phyloP scores from a whole-genome alignment of 2,329 filamentous ascomycete genomes.

The Calonectria honghensis region DNA sequence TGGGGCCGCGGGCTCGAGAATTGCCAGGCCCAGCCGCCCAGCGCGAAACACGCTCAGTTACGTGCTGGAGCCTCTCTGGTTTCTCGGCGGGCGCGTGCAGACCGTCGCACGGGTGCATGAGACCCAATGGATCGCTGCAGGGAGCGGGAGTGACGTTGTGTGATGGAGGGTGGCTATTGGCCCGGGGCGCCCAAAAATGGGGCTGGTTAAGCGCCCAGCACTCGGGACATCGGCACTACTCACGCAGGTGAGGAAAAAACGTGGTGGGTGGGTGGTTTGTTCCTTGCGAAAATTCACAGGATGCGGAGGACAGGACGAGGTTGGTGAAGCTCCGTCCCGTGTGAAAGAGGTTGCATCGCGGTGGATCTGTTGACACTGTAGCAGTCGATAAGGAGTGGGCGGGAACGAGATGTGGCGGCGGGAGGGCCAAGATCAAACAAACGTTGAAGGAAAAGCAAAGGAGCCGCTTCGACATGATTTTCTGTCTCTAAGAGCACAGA shows the following conservation, averaged over 20 bases:
- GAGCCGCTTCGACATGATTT: constrained; percentile 9
- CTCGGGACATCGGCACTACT: constrained; percentile 6
- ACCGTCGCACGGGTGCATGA: constrained; percentile 24
- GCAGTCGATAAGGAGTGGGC: constrained; percentile 21
- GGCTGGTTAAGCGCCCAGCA: constrained; percentile 34
- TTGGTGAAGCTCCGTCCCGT: constrained; percentile 17
- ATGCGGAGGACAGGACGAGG: constrained; percentile 25
- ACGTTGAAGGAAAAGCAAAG: constrained; percentile 2
- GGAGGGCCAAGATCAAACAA: constrained; percentile 19
- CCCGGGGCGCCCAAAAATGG: not conserved
- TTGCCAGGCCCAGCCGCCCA: constrained; percentile 28
- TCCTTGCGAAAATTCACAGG: constrained; percentile 6
- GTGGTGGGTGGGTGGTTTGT: constrained; percentile 35
- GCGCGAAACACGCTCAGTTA: constrained; percentile 27
- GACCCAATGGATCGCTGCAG: constrained; percentile 37
- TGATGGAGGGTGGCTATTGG: constrained; percentile 33
- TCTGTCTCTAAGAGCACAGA: not conserved
- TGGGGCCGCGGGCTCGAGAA: constrained; percentile 21
- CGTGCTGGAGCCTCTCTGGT: constrained; percentile 9
- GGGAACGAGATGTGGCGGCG: constrained; percentile 15
- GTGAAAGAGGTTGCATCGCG: constrained; percentile 28
- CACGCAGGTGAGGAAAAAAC: constrained; percentile 16
- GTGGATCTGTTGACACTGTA: constrained; percentile 23
- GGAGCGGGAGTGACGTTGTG: constrained; percentile 21
- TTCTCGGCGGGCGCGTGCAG: constrained; percentile 36